A percentile compares a stretch with the other conserved stretches of the same genome.
phyloP scores from a whole-genome alignment of 306 rosid species.

The Myrica gale region DNA sequence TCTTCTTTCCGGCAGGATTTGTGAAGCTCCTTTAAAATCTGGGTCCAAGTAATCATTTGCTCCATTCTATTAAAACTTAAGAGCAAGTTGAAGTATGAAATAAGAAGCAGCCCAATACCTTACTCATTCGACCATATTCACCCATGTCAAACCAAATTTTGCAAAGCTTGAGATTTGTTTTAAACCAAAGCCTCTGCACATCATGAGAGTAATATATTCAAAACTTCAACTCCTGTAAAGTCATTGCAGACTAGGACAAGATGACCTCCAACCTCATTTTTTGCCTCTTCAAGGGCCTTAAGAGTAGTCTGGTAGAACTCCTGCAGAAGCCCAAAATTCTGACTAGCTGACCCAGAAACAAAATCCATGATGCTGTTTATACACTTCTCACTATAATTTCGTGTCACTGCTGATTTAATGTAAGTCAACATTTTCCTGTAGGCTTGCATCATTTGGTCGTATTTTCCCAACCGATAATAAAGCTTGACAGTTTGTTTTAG shows the following conservation, averaged over 20 bases:
- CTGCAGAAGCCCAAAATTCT: constrained; percentile 83
- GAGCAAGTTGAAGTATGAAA: background rate
- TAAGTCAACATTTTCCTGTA: constrained; percentile 98
- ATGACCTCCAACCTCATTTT: constrained; percentile 70
- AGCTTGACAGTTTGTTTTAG: constrained; percentile 97
- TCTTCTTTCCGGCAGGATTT: constrained; percentile 93
- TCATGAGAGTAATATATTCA: constrained; percentile 14
- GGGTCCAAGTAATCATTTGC: constrained; percentile 24
- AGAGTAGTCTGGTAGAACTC: constrained; percentile 96
- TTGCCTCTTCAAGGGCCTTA: constrained; percentile 96
- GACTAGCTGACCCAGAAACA: constrained; percentile 97
- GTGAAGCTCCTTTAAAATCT: constrained; percentile 94
- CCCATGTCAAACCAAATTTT: constrained; percentile 98
- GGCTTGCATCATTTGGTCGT: constrained; percentile 95
- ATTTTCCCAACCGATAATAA: constrained; percentile 81
- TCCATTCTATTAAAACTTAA: background rate
- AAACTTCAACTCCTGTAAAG: constrained; percentile 23
- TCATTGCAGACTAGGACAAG: background rate
- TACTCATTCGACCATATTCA: constrained; percentile 96
- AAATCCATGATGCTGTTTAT: constrained; percentile 97
- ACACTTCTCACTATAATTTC: constrained; percentile 94
- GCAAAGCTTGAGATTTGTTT: constrained; percentile 97
- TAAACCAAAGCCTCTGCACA: constrained; percentile 94
- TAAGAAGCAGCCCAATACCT: constrained; percentile 44
- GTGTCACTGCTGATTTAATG: constrained; percentile 91